Evolutionary conservation across 345 rosid species (phyloP), one percentile per base, ranked within the genome.

Genomic region (Dovyalis caffra): DNA sequence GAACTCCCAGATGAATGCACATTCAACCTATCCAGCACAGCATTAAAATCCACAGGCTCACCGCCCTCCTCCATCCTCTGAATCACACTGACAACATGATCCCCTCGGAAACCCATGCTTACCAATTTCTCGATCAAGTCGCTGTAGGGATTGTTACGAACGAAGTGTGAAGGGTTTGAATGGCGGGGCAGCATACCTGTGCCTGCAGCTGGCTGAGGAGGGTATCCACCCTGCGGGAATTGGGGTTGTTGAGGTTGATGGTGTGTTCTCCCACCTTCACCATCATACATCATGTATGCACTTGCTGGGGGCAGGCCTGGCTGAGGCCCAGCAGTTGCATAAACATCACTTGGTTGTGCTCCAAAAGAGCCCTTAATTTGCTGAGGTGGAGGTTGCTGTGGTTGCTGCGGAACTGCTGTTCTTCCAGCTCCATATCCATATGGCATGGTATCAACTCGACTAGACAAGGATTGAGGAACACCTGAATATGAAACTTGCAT

Each of bases 11-110:
- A 77, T 26, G 96, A 49, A 63, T 84, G 97, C 60, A 12, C 80
- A 62, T 74, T 93, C 87, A 96, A 71, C 84, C 94, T 83, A 79
- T 96, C 98, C 4, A 96, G 95, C 58, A 93, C 95, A 0, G 90
- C 77, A 74, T 93, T 93, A 53, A 90, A 93, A 80, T 96, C 97
- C 74, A 96, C 90, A 3, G 92, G 83, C 85, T 90, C 97, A 2
- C 98, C 98, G 23, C 85, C 90, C 74, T 96, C 98, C 77, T 93
- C 98, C 97, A 93, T 89, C 87, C 95, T 71, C 79, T 96, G 98
- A 70, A 96, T 96, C 82, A 92, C 97, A 4, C 79, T 78, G 7
- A 79, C 84, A 33, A 85, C 93, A 77, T 80, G 91, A 70, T 96
- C 99, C 12, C 87, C 93, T 81, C 99, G 87, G 84, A 87, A 93